These are phyloP conservation scores for Aspergillus fischeri DNA, from an alignment of 2,329 filamentous ascomycete species.

Conservation along the genomic window DNA sequence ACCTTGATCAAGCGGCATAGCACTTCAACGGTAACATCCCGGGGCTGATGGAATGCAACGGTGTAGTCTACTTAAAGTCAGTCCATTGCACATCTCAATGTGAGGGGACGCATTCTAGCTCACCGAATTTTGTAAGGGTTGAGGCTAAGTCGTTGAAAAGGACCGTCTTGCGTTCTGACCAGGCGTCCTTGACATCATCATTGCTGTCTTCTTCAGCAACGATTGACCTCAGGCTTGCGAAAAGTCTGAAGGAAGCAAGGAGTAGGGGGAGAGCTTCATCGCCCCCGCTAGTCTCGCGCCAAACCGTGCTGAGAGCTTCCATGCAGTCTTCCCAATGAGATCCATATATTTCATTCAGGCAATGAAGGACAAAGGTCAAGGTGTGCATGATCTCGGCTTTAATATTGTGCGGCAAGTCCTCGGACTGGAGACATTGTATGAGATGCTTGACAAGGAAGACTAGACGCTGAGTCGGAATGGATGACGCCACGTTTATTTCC, in stretches of 20 bases:
- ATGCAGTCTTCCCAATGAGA: constrained; percentile 73
- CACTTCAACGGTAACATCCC: constrained; percentile 70
- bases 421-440: constrained; percentile 64
- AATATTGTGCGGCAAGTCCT: constrained; percentile 43
- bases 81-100: constrained; percentile 1
- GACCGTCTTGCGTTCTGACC: constrained; percentile 56
- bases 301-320: constrained; percentile 55
- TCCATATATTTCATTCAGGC: constrained; percentile 78
- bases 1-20: constrained; percentile 66
- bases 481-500: constrained; percentile 46
- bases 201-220: constrained; percentile 61
- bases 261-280: constrained; percentile 59
- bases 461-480: constrained; percentile 58
- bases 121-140: constrained; percentile 39
- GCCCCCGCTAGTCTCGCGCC: constrained; percentile 48
- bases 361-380: constrained; percentile 60
- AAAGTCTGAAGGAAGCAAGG: constrained; percentile 69
- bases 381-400: constrained; percentile 40
- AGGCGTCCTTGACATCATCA: constrained; percentile 76
- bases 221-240: constrained; percentile 58
- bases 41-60: constrained; percentile 59
- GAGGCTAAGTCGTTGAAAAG: constrained; percentile 55
- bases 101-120: constrained; percentile 7
- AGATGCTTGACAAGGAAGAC: constrained; percentile 81
- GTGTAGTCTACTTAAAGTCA: constrained; percentile 37